These are phyloP conservation scores for Aspergillus funiculosus DNA, from an alignment of 495 filamentous ascomycete species.

Conservation along the genomic window DNA sequence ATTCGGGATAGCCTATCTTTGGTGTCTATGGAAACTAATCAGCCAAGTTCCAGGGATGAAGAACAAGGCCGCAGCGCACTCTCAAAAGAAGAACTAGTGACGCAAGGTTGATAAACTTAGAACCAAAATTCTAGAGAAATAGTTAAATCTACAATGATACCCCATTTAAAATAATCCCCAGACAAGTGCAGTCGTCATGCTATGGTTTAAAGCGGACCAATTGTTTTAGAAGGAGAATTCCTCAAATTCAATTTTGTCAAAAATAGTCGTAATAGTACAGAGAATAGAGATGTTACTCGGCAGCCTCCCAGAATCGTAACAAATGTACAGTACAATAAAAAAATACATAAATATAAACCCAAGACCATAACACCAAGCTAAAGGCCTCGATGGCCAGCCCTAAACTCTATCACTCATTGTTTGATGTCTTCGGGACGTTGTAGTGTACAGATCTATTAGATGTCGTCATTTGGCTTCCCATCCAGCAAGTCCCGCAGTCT, in stretches of 20 bases:
- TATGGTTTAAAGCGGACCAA: too few relatives aligned
- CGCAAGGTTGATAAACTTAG: too few relatives aligned
- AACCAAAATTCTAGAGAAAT: neutral
- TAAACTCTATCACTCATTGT: neutral
- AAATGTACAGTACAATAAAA: constrained; percentile 11
- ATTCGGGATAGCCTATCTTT: constrained; percentile 81
- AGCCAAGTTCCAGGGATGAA: constrained; percentile 47
- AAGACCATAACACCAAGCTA: constrained; percentile 11
- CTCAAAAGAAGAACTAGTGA: constrained; percentile 41
- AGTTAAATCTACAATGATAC: constrained; percentile 26
- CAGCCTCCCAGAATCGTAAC: neutral
- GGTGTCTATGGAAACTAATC: constrained; percentile 73
- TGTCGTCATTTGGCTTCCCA: neutral
- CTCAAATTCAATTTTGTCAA: neutral
- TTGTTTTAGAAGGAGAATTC: neutral
- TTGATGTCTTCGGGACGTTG: neutral
- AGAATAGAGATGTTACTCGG: too few relatives aligned
- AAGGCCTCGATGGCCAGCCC: neutral
- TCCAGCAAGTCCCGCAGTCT: too few relatives aligned
- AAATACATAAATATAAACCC: constrained; percentile 1
- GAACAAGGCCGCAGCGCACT: constrained; percentile 23
- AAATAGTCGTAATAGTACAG: too few relatives aligned
- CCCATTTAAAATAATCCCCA: constrained; percentile 16
- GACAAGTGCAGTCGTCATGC: too few relatives aligned
- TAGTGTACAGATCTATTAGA: constrained; percentile 1